phyloP scores from a whole-genome alignment of 2,329 filamentous ascomycete genomes.

The Claviceps cyperi region DNA sequence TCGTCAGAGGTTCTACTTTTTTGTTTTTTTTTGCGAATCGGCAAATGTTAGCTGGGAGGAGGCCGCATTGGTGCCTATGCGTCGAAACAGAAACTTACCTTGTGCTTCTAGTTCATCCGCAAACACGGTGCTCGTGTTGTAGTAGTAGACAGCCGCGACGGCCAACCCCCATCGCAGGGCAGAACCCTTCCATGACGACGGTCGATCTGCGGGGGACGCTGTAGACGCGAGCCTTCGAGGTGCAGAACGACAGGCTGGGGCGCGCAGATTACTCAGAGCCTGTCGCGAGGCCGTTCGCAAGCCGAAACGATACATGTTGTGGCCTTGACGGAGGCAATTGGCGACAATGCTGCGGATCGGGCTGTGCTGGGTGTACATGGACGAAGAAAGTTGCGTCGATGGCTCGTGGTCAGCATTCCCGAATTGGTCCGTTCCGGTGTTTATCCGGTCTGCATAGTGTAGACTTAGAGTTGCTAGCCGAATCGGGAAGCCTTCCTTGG shows the following conservation, averaged over 20 bases:
- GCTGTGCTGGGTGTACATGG: background rate
- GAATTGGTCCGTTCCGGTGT: background rate
- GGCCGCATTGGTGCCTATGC: background rate
- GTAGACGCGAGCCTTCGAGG: slow-evolving; percentile 39
- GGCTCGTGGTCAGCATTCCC: slow-evolving; percentile 1
- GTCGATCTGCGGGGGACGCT: slow-evolving; percentile 40
- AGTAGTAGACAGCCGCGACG: slow-evolving; percentile 71
- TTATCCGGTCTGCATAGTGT: background rate
- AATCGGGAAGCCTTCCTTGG: too few relatives aligned
- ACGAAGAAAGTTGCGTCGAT: background rate
- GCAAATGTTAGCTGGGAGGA: background rate
- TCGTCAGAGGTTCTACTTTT: slow-evolving; percentile 8
- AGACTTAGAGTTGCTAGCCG: too few relatives aligned
- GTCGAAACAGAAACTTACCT: background rate
- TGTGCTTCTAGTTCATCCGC: slow-evolving; percentile 55
- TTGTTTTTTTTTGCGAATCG: background rate
- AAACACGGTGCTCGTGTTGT: slow-evolving; percentile 80
- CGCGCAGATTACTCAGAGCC: slow-evolving; percentile 27
- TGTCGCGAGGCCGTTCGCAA: slow-evolving; percentile 32
- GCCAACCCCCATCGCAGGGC: slow-evolving; percentile 62
- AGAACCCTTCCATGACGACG: slow-evolving; percentile 69
- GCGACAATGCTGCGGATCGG: background rate
- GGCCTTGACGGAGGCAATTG: background rate
- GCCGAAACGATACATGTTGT: slow-evolving; percentile 37
- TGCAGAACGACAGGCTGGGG: slow-evolving; percentile 22